These are phyloP conservation scores for Cyclostephanos tholiformis DNA, from an alignment of 108 stramenopile species.

Conservation along the genomic window DNA sequence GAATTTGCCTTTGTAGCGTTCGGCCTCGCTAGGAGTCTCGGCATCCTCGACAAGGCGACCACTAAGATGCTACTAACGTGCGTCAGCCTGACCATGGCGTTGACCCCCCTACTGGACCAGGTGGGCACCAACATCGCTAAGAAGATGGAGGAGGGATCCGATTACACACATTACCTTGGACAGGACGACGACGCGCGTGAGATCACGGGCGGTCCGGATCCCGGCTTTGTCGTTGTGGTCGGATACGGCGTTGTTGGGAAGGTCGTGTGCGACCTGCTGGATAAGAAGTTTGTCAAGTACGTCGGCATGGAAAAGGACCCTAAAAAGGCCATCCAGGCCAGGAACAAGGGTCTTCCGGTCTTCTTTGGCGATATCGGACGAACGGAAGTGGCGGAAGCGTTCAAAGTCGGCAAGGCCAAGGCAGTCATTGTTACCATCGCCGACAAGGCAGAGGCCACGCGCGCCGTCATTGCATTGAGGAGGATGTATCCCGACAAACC, in stretches of 20 bases:
- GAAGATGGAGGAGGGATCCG: conserved; percentile 80
- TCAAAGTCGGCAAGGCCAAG: conserved; percentile 94
- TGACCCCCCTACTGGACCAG: conserved; percentile 85
- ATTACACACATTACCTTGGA: conserved; percentile 89
- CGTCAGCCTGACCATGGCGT: conserved; percentile 95
- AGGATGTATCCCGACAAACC: conserved; percentile 89
- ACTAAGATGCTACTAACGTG: conserved; percentile 91
- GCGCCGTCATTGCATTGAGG: conserved; percentile 89
- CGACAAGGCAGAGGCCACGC: conserved; percentile 86
- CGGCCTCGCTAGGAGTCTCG: conserved; percentile 86
- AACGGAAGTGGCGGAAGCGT: conserved; percentile 91
- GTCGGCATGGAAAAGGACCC: conserved; percentile 95
- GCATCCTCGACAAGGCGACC: conserved; percentile 72
- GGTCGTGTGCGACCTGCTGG: conserved; percentile 93
- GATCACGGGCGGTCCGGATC: conserved; percentile 81
- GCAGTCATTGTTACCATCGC: conserved; percentile 91
- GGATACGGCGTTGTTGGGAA: conserved; percentile 95
- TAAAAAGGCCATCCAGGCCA: conserved; percentile 89
- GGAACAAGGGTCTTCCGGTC: conserved; percentile 93
- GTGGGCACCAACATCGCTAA: conserved; percentile 73
- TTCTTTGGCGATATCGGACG: conserved; percentile 95
- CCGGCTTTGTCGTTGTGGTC: conserved; percentile 91
- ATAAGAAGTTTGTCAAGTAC: conserved; percentile 92
- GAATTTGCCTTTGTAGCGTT: conserved; percentile 99
- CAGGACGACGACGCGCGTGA: conserved; percentile 89